A percentile compares a stretch with the other conserved stretches of the same genome.
These are phyloP conservation scores for Calonectria leucothoes DNA, from an alignment of 2,329 filamentous ascomycete genomes.

Conservation along the genomic window DNA sequence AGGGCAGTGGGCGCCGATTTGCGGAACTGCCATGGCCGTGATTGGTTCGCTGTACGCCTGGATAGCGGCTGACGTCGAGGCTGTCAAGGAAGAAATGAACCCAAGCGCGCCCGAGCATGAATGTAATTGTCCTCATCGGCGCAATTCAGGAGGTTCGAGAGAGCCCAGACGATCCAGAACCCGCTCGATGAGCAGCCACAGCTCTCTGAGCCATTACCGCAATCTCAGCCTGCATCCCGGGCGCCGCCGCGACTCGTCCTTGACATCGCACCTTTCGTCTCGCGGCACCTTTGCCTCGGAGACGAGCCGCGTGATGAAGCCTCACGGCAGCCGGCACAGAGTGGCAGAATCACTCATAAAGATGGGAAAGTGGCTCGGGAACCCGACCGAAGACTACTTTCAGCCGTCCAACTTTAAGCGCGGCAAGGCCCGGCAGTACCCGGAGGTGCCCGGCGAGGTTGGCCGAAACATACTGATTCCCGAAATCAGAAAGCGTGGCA, in stretches of 20 bases:
- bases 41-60: slow-evolving; percentile 69
- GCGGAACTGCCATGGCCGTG: slow-evolving; percentile 67
- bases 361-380: slow-evolving; percentile 59
- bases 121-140: slow-evolving; percentile 30
- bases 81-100: slow-evolving; percentile 14
- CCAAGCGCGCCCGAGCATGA: neutral
- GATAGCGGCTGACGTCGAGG: slow-evolving; percentile 49
- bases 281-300: neutral
- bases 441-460: slow-evolving; percentile 65
- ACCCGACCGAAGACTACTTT: slow-evolving; percentile 58
- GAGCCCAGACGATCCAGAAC: neutral
- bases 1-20: slow-evolving; percentile 72
- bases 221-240: neutral
- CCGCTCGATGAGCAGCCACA: neutral
- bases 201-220: neutral
- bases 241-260: neutral
- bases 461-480: neutral
- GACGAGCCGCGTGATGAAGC: fast-evolving
- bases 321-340: slow-evolving; percentile 51
- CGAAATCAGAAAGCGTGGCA: neutral
- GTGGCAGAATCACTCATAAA: slow-evolving; percentile 56
- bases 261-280: neutral
- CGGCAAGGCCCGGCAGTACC: slow-evolving; percentile 61
- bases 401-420: slow-evolving; percentile 61
- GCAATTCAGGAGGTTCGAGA: neutral